Conservation (phyloP, 2,329 filamentous ascomycete genomes). For the Phialemoniopsis sp. region DNA sequence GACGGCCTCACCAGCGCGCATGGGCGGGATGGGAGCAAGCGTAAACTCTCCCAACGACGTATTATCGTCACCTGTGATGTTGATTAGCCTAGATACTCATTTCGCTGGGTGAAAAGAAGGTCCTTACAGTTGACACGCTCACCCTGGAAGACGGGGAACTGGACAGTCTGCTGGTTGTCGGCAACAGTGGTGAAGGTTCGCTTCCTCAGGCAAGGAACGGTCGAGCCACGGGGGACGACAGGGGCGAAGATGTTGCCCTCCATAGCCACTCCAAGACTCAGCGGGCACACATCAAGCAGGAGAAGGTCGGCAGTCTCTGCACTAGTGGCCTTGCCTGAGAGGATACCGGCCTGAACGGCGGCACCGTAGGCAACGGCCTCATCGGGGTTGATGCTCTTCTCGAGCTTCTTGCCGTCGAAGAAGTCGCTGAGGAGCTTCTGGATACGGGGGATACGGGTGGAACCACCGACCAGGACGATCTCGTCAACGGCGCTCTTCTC, state of each 20-base stretch:
- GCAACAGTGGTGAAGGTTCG: conserved; percentile 84
- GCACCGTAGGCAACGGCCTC: conserved; percentile 99
- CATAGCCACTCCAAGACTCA: conserved; percentile 98
- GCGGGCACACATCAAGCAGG: conserved; percentile 91
- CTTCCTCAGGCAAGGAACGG: conserved; percentile 80
- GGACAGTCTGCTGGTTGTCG: conserved; percentile 73
- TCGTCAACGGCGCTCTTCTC: conserved; percentile 93
- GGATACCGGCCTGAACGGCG: conserved; percentile 96
- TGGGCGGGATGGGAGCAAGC: conserved; percentile 77
- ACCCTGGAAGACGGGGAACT: conserved; percentile 93
- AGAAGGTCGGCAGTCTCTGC: conserved; percentile 93
- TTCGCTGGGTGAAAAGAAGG: too few relatives aligned
- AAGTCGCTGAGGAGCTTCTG: conserved; percentile 99
- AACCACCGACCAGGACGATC: conserved; percentile 98
- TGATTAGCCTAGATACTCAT: too few relatives aligned
- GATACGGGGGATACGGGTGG: conserved; percentile 96
- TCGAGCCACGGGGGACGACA: conserved; percentile 77
- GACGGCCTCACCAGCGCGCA: conserved; percentile 75
- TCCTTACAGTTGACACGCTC: conserved; percentile 82
- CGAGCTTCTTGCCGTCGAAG: conserved; percentile 99
- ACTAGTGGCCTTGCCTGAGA: conserved; percentile 95
- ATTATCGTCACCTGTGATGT: conserved; percentile 75
- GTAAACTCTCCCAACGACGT: conserved; percentile 97
- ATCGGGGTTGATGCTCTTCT: conserved; percentile 99
- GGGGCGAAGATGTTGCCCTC: conserved; percentile 88